Evolutionary conservation across 306 rosid species (phyloP), one percentile per base, ranked within the genome.

Genomic region (Quercus engelmannii): DNA sequence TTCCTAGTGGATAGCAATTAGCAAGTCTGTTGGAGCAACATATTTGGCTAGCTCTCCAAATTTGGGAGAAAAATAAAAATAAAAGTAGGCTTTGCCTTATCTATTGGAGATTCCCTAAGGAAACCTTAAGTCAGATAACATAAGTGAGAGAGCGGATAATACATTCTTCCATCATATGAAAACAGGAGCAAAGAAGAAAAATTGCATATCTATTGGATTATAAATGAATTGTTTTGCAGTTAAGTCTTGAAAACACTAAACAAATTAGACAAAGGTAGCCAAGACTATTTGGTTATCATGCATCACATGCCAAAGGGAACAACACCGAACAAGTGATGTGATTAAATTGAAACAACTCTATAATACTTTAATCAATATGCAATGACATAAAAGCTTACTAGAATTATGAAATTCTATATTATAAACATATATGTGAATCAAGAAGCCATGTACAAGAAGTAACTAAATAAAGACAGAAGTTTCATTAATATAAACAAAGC

Each of bases 171-270:
- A n/a, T 54, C n/a, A 61, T 5, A 23, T 20, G 26, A 3, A 41
- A 71, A 21, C 46, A 56, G 74, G 81, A 76, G 72, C 20, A 67
- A 76, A 33, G 70, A 76, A 56, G 28, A 80, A 15, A 13, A 55
- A 80, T 61, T 5, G 15, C 55, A 74, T 20, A 59, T 58, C 58
- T 41, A 55, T 23, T 74, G 52, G 74, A 51, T 59, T 51, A 67
- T 62, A 62, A 62, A 58, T 23, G 35, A 2, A 62, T 11, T 10
- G 19, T 25, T 62, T 6, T 26, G 15, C 6, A 33, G 20, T 31
- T 30, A 6, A 49, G 68, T 14, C 26, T 19, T 3, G 52, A 67
- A 18, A 67, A 67, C 70, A 19, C 15, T 19, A 46, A 35, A 21
- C 72, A 33, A 33, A 33, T 35, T 7, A 18, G n/a, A n/a, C 57